Evolutionary conservation across 129 eudicot species (phyloP), one percentile per base, ranked within the genome.

Genomic region (carrot (Daucus carota)): DNA sequence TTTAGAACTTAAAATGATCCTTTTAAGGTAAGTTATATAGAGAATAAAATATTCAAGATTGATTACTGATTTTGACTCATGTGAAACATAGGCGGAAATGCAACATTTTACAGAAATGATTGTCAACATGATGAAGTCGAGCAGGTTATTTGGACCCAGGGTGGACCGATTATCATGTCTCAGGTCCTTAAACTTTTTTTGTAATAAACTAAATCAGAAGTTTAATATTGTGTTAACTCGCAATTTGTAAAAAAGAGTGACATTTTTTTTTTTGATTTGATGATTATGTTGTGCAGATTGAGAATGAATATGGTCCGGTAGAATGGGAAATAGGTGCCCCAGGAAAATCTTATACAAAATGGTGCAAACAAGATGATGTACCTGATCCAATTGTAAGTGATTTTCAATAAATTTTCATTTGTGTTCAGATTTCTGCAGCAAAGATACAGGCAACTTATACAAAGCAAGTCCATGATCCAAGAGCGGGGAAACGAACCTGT

Each of bases 111-210:
- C 92, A 0, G 68, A 48, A 40, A 90, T 87, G 83, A 93, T 93
- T 54, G 98, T 93, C 81, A 75, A 33, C 80, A 62, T 88, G 93
- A 90, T 93, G 98, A 90, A 93, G 85, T 80, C 93, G 63, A 92
- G 84, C 41, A 80, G 72, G 38, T 78, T 93, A 80, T 93, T 87
- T 82, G 91, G 90, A 75, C 85, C 66, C 98, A 93, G 71, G 97
- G 98, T 54, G 98, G 98, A 33, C 98, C 98, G 24, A 93, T 93
- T 42, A 93, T 93, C 59, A 77, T 93, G 90, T 87, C 98, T 22
- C 98, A 93, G 98, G 98, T 93, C 57, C 44, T 66, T 12, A 44
- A 92, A 26, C 36, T 36, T 1, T 36, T 36, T 5, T 31, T 50
- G 17, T 40, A 24, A 24, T 36, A 9, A 10, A 71, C 42, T 24